A percentile compares a stretch with the other conserved stretches of the same genome.
Conservation (phyloP, 2,329 filamentous ascomycete species). For the Volutella citrinella region DNA sequence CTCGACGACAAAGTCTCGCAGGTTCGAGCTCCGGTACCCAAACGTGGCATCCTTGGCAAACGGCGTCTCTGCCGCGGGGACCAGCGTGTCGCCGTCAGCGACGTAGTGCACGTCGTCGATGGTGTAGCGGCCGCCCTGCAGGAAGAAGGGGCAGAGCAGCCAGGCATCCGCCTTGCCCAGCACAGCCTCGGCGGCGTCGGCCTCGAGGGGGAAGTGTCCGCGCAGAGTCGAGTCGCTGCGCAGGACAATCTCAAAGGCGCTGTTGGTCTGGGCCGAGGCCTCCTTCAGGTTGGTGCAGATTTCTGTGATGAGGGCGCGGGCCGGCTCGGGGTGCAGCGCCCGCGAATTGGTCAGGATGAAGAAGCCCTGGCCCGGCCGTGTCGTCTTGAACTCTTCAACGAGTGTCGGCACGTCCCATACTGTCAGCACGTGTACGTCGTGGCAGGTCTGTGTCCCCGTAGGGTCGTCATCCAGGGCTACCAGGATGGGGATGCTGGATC, state of each 20-base stretch:
- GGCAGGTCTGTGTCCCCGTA: slow-evolving; percentile 61
- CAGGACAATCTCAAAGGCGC: slow-evolving; percentile 52
- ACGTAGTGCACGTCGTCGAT: slow-evolving; percentile 59
- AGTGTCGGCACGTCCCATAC: slow-evolving; percentile 48
- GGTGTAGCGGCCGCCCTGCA: slow-evolving; percentile 56
- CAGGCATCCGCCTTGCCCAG: slow-evolving; percentile 50
- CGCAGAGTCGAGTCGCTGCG: slow-evolving; percentile 55
- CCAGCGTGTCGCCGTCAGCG: slow-evolving; percentile 40
- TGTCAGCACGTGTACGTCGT: slow-evolving; percentile 53
- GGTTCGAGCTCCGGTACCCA: slow-evolving; percentile 52
- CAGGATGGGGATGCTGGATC: no score
- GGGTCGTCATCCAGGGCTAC: slow-evolving; percentile 53
- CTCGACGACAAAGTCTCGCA: slow-evolving; percentile 46
- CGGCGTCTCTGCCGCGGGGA: slow-evolving; percentile 47
- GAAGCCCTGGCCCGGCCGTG: slow-evolving; percentile 42
- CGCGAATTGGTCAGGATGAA: slow-evolving; percentile 61
- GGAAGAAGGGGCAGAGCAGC: slow-evolving; percentile 57
- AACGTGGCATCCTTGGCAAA: slow-evolving; percentile 58
- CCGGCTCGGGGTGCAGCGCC: slow-evolving; percentile 48
- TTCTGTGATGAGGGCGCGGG: slow-evolving; percentile 43
- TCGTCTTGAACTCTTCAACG: slow-evolving; percentile 39
- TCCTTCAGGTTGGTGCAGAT: slow-evolving; percentile 48
- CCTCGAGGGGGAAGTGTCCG: slow-evolving; percentile 55
- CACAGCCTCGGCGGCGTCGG: slow-evolving; percentile 47
- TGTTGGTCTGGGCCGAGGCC: slow-evolving; percentile 37